phyloP scores from a whole-genome alignment of 2,329 filamentous ascomycete species.

The Neoarthrinium moseri region DNA sequence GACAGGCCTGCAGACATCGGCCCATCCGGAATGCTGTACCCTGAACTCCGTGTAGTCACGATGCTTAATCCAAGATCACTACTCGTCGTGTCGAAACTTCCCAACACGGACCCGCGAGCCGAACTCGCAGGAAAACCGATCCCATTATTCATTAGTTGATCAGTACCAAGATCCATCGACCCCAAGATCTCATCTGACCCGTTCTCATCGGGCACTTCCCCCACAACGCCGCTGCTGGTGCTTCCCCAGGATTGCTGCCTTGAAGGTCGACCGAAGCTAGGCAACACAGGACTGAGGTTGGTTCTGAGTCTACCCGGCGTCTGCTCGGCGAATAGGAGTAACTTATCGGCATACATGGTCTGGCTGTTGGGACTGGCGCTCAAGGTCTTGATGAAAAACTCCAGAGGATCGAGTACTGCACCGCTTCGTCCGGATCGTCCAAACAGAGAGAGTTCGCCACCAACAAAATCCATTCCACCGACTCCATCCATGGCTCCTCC shows the following conservation, averaged over 20 bases:
- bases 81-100: background rate
- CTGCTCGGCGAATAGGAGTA: slow-evolving; percentile 39
- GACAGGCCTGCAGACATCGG: slow-evolving; percentile 6
- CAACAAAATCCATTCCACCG: slow-evolving; percentile 29
- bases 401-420: slow-evolving; percentile 37
- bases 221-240: background rate
- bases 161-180: background rate
- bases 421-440: slow-evolving; percentile 27
- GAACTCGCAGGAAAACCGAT: background rate
- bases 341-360: slow-evolving; percentile 39
- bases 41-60: slow-evolving; percentile 4
- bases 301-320: slow-evolving; percentile 36
- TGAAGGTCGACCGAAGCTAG: background rate
- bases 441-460: slow-evolving; percentile 29
- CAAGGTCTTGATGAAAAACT: slow-evolving; percentile 42
- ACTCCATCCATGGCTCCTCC: slow-evolving; percentile 20
- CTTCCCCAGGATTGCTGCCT: background rate
- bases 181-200: background rate
- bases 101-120: background rate
- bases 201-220: background rate
- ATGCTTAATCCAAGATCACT: slow-evolving; percentile 1
- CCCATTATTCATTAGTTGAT: background rate
- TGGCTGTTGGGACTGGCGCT: slow-evolving; percentile 43
- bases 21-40: slow-evolving; percentile 2
- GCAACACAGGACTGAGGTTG: slow-evolving; percentile 28